Conservation (phyloP, 805 yeast species). For the Clavispora santaluciae region DNA sequence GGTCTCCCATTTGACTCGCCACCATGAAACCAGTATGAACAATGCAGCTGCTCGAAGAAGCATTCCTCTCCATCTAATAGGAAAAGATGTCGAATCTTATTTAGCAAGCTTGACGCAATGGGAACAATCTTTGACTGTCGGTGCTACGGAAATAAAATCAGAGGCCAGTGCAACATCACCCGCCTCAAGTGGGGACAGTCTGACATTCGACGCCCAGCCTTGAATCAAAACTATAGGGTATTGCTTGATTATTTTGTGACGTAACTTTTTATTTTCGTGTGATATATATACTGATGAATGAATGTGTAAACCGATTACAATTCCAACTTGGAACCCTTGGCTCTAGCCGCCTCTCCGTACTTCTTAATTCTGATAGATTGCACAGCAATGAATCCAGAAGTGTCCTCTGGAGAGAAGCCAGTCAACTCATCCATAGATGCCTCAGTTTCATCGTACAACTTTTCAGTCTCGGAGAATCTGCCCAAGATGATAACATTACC, state of each 20-base stretch:
- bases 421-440: constrained; percentile 99
- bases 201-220: no score
- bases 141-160: no score
- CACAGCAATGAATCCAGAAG: constrained; percentile 95
- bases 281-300: background rate
- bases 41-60: constrained; percentile 28
- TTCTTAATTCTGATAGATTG: constrained; percentile 98
- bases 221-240: background rate
- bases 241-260: background rate
- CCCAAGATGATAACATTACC: constrained; percentile 83
- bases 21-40: constrained; percentile 29
- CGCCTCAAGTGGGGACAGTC: no score
- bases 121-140: background rate
- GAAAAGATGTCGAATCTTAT: constrained; percentile 13
- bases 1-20: constrained; percentile 24
- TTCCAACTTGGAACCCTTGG: constrained; percentile 53
- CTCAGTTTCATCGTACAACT: constrained; percentile 95
- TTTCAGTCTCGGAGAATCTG: constrained; percentile 93
- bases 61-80: constrained; percentile 30
- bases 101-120: background rate
- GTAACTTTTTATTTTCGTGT: background rate
- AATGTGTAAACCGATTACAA: constrained; percentile 26
- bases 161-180: no score
- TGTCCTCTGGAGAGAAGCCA: constrained; percentile 95
- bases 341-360: constrained; percentile 93